A percentile compares a stretch with the other conserved stretches of the same genome.
Evolutionary conservation across 1,139 yeast species (phyloP).

Genomic region (Nakaseomyces delphensis): DNA sequence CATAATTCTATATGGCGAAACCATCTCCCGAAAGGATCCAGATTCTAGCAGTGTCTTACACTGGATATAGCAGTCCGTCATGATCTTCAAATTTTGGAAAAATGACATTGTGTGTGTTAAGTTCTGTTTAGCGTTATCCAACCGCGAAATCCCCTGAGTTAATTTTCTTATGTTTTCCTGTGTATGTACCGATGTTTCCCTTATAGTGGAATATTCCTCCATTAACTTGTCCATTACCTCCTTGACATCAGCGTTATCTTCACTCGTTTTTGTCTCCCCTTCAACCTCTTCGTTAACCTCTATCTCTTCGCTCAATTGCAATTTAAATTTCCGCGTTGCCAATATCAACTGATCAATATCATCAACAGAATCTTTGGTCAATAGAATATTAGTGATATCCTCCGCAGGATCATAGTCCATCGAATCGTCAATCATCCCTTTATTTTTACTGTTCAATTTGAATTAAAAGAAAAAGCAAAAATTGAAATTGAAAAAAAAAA

Average conservation of each 20-base stretch:
- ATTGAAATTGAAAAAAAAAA: too few relatives aligned
- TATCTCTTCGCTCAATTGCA: slow-evolving; percentile 30
- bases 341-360: slow-evolving; percentile 42
- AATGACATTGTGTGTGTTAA: slow-evolving; percentile 78
- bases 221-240: slow-evolving; percentile 29
- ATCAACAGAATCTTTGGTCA: slow-evolving; percentile 37
- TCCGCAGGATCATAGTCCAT: slow-evolving; percentile 35
- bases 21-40: slow-evolving; percentile 57
- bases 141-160: slow-evolving; percentile 66
- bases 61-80: slow-evolving; percentile 67
- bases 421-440: slow-evolving; percentile 17
- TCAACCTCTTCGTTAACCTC: slow-evolving; percentile 32
- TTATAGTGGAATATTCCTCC: slow-evolving; percentile 38
- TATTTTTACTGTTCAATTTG: too few relatives aligned
- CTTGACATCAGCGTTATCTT: slow-evolving; percentile 12
- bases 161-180: slow-evolving; percentile 56
- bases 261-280: slow-evolving; percentile 15
- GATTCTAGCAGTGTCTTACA: slow-evolving; percentile 42
- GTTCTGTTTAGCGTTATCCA: slow-evolving; percentile 78
- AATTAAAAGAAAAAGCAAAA: too few relatives aligned
- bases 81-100: slow-evolving; percentile 77
- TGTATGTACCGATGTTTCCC: slow-evolving; percentile 44
- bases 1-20: slow-evolving; percentile 64
- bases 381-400: slow-evolving; percentile 34
- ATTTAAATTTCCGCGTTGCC: slow-evolving; percentile 39